Base-by-base conservation (phyloP, 768 basidiomycete genomes). In the Fomitopsis serialis region DNA sequence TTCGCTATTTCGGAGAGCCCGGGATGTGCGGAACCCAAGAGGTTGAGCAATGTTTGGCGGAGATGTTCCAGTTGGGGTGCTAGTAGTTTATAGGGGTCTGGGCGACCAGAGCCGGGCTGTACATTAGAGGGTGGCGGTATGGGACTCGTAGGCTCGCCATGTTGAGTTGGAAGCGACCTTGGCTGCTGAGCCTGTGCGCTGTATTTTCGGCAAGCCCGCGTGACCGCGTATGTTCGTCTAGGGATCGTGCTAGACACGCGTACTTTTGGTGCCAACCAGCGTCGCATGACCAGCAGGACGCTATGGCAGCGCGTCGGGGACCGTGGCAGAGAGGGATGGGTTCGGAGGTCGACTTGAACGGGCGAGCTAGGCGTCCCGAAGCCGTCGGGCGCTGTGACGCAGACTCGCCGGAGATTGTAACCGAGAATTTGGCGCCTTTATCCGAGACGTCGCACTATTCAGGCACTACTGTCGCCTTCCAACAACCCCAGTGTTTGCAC, bases 21-120 rank as follows among this genome's bases (percentile, higher is more conserved):
- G 1, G 96, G 90, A 68, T 98, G 92, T 8, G 92, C 88, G 2
- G 90, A 87, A 19, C 92, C 94, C 7, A 98, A 78, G 37, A 98
- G 78, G 54, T 75, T 72, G 55, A 93, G 75, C 42, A 98, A 76
- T 47, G 81, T 85, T 19, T 79, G 75, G 53, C 87, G 84, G 40
- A 99, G 74, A 51, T 78, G 74, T 23, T 77, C 66, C 32, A 98
- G 79, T 65, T 98, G 89, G 15, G 83, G 70, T 40, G 81, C 79
- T 55, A 97, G 80, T 42, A 94, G 71, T 10, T 73, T 62, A 62
- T 85, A 81, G 23, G 93, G 90, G 65, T 92, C 87, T 25, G 75
- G 73, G 23, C 70, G 72, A 24, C 61, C 13, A n/a, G 53, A 46
- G 2, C 46, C 27, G n/a, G 49, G 12, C 5, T 53, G 21, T 17